Percentiles rank a stretch among this genome's conserved stretches.
Evolutionary conservation across 83 land plant genomes (phyloP).

Genomic region (Picea engelmannii): DNA sequence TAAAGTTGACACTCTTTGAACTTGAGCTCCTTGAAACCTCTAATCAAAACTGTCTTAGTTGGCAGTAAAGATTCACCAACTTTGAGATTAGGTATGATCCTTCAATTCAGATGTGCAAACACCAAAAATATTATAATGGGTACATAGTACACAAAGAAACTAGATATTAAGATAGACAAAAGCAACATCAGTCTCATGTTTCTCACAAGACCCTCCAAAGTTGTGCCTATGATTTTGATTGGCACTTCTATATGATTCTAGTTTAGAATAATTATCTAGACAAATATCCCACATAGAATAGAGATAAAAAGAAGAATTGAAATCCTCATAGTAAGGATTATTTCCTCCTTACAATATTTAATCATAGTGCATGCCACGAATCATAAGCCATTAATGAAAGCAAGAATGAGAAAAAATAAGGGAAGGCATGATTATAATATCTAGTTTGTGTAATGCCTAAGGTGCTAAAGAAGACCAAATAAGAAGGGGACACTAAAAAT

Average conservation of each 20-base stretch:
- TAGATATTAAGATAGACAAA: slow-evolving; percentile 59
- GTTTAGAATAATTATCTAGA: slow-evolving; percentile 83
- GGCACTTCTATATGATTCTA: slow-evolving; percentile 87
- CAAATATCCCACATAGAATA: slow-evolving; percentile 63
- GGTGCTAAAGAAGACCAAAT: slow-evolving; percentile 51
- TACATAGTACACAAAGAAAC: slow-evolving; percentile 50
- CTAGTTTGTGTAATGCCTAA: slow-evolving; percentile 73
- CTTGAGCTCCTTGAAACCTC: too few species aligned
- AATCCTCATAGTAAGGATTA: slow-evolving; percentile 62
- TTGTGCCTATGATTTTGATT: slow-evolving; percentile 59
- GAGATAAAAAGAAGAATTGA: slow-evolving; percentile 66
- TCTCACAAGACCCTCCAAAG: slow-evolving; percentile 60
- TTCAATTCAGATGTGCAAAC: slow-evolving; percentile 76
- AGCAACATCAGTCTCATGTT: slow-evolving; percentile 69
- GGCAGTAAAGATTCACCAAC: slow-evolving; percentile 25
- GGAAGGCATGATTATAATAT: slow-evolving; percentile 83
- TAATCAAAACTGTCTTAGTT: too few species aligned
- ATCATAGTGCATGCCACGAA: slow-evolving; percentile 72
- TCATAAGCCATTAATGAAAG: slow-evolving; percentile 81
- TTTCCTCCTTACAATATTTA: slow-evolving; percentile 50
- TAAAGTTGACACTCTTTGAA: too few species aligned
- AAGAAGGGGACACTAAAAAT: slow-evolving; percentile 62
- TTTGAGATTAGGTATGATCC: slow-evolving; percentile 56
- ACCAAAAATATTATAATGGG: slow-evolving; percentile 83
- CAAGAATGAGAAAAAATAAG: slow-evolving; percentile 70